Conservation (phyloP, 2,329 filamentous ascomycete genomes). For the Laburnicola sp. region DNA sequence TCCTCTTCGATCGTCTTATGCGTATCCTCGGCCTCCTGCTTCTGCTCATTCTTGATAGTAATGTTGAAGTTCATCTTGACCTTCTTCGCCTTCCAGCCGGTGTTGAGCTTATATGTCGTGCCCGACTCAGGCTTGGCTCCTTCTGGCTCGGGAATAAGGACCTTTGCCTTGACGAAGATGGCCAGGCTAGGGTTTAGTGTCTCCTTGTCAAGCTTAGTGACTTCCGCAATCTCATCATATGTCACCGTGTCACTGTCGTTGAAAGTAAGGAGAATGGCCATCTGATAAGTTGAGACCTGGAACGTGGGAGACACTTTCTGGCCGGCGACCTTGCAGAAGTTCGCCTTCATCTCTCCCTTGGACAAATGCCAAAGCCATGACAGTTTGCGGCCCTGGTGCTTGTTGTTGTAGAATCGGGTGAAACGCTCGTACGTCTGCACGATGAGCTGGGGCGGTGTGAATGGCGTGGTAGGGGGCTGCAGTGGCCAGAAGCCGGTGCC, state of each 20-base stretch:
- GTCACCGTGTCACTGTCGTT: slow-evolving; percentile 85
- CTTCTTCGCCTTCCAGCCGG: slow-evolving; percentile 98
- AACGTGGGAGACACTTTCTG: slow-evolving; percentile 90
- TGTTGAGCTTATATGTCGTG: slow-evolving; percentile 82
- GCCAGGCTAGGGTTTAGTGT: slow-evolving; percentile 82
- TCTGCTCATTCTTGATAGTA: slow-evolving; percentile 90
- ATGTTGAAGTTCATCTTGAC: slow-evolving; percentile 96
- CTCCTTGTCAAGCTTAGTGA: slow-evolving; percentile 78
- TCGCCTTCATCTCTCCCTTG: slow-evolving; percentile 94
- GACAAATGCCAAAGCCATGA: slow-evolving; percentile 98
- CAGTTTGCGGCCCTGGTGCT: slow-evolving; percentile 93
- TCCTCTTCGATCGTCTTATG: slow-evolving; percentile 99
- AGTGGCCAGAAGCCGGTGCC: slow-evolving; percentile 98
- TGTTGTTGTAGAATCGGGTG: slow-evolving; percentile 87
- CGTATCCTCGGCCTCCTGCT: slow-evolving; percentile 93
- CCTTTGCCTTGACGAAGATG: slow-evolving; percentile 91
- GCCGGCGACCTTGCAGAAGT: slow-evolving; percentile 72
- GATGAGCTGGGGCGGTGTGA: slow-evolving; percentile 83
- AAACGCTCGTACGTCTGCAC: slow-evolving; percentile 88
- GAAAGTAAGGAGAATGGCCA: slow-evolving; percentile 93
- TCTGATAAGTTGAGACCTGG: slow-evolving; percentile 96
- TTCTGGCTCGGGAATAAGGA: slow-evolving; percentile 72
- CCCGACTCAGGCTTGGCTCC: slow-evolving; percentile 76
- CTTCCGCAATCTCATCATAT: slow-evolving; percentile 84
- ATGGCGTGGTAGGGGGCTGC: slow-evolving; percentile 81